Evolutionary conservation across 495 filamentous ascomycete genomes (phyloP), one percentile per base, ranked within the genome.

Genomic region (Rusavskia elegans): DNA sequence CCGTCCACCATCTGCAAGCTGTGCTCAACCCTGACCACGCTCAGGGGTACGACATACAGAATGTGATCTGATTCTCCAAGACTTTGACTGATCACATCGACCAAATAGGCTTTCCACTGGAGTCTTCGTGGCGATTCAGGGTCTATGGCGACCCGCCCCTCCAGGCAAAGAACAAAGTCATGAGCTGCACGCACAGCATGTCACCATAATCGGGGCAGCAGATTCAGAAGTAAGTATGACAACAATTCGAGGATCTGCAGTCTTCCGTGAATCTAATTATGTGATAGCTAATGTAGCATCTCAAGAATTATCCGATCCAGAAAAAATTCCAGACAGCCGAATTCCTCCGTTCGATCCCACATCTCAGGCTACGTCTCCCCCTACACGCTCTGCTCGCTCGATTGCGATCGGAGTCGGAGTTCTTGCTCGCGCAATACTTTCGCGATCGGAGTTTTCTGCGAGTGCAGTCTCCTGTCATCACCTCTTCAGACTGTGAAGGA

Each of bases 401-500:
- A 45, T 74, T 97, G 55, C 82, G 92, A 57, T 98, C 92, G 38
- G 80, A 88, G 61, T 95, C 87, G 52, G 73, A 82, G 41, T 68
- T 75, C 48, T 75, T 78, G 41, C 61, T 94, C 25, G 85, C 79
- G 51, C 73, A 71, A 29, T 88, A 84, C 65, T 95, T 96, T 56
- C 70, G 70, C 56, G 63, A 70, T 25, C 64, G 70, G 27, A 69
- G 78, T 29, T 98, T 90, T 61, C 73, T 86, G 17, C 92, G 97
- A 66, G 84, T 84, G 17, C 90, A 97, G 59, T 82, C 92, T 20
- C 92, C 92, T 6, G 81, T 96, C 54, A 84, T 98, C 59, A 97
- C 93, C 7, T 94, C 92, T 5, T 98, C 93, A 0, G 92, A 98
- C 57, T 97, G 93, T 62, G 92, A 98, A 66, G 93, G 92, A 6